A percentile compares a stretch with the other conserved stretches of the same genome.
phyloP scores from a whole-genome alignment of 2,329 filamentous ascomycete genomes.

The Chrysoporthe cubensis region DNA sequence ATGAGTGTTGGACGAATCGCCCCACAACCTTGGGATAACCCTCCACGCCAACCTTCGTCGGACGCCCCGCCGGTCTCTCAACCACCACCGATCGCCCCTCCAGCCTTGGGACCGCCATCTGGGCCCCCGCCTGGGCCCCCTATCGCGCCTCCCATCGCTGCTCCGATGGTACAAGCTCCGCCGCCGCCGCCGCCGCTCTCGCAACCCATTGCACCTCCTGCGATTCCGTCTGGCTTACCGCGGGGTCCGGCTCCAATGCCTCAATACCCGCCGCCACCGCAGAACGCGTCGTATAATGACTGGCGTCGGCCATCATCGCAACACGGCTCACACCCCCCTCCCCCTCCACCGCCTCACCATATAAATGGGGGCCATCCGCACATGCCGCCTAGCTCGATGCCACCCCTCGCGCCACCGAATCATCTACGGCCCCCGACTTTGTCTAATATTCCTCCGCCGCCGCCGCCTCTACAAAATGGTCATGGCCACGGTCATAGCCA shows the following conservation, averaged over 20 bases:
- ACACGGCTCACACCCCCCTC: conserved; percentile 46
- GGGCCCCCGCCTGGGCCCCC: conserved; percentile 16
- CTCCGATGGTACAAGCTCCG: conserved; percentile 31
- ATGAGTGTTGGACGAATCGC: conserved; percentile 28
- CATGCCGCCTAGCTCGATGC: conserved; percentile 32
- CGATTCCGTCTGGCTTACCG: conserved; percentile 32
- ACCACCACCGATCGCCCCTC: conserved; percentile 14
- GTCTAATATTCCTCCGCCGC: conserved; percentile 45
- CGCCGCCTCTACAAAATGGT: conserved; percentile 48
- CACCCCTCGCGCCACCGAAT: conserved; percentile 37
- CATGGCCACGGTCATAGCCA: conserved; percentile 38
- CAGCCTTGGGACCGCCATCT: conserved; percentile 16
- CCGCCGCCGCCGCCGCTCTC: conserved; percentile 30
- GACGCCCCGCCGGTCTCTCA: conserved; percentile 18
- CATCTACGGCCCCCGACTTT: conserved; percentile 55
- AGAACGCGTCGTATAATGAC: conserved; percentile 45
- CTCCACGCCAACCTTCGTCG: conserved; percentile 19
- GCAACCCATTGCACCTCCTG: conserved; percentile 35
- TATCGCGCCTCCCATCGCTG: conserved; percentile 28
- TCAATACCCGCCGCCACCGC: conserved; percentile 43
- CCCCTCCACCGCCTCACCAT: conserved; percentile 31
- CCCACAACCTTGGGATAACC: conserved; percentile 28
- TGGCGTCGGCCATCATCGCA: conserved; percentile 57
- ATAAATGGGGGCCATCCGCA: conserved; percentile 29
- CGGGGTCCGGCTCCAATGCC: conserved; percentile 40